A percentile compares a stretch with the other conserved stretches of the same genome.
phyloP scores from a whole-genome alignment of 257 asterid genomes.

The Hygrophila difformis region DNA sequence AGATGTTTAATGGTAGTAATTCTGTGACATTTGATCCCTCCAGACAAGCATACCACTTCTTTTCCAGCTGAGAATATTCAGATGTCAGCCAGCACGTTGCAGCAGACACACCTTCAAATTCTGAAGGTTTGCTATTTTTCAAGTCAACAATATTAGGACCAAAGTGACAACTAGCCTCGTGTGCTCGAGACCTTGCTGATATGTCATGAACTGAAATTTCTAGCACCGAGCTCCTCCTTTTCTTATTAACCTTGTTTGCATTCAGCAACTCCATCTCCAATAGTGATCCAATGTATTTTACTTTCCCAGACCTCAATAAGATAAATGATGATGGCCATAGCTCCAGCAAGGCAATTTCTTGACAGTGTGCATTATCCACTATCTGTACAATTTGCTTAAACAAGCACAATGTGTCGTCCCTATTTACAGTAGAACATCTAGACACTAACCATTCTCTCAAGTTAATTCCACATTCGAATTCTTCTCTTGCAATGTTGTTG shows the following conservation, averaged over 20 bases:
- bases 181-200: conserved; percentile 5
- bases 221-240: conserved; percentile 21
- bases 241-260: conserved; percentile 3
- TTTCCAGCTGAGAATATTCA: conserved; percentile 22
- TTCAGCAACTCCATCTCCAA: conserved; percentile 5
- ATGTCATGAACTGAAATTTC: conserved; percentile 7
- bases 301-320: conserved; percentile 16
- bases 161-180: background rate
- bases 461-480: conserved; percentile 17
- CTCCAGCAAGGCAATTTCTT: conserved; percentile 25
- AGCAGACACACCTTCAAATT: background rate
- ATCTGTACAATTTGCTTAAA: conserved; percentile 29
- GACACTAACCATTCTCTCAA: conserved; percentile 39
- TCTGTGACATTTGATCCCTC: conserved; percentile 14
- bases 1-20: conserved; percentile 31
- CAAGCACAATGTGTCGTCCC: conserved; percentile 19
- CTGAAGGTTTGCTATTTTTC: background rate
- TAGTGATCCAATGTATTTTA: conserved; percentile 27
- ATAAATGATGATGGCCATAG: conserved; percentile 33
- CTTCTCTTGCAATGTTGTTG: conserved; percentile 1
- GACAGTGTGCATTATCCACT: conserved; percentile 24
- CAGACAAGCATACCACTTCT: conserved; percentile 39
- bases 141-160: background rate
- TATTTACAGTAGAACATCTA: conserved; percentile 11
- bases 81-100: conserved; percentile 5